phyloP scores from a whole-genome alignment of 2,329 filamentous ascomycete species.

The Penicillium hesseltinei region DNA sequence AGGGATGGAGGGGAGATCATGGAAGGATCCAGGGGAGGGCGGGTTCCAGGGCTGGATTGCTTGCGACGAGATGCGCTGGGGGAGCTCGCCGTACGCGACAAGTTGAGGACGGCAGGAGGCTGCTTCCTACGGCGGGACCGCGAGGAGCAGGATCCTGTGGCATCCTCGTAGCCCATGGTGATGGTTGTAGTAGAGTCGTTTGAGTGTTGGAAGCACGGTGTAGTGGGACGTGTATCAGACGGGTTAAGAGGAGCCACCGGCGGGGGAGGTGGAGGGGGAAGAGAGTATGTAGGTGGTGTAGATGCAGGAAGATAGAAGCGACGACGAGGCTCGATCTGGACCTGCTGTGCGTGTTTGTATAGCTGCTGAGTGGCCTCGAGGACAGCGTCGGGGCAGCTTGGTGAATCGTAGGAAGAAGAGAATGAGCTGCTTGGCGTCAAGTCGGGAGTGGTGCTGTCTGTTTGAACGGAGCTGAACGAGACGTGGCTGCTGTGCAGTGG shows the following conservation, averaged over 20 bases:
- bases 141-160: constrained; percentile 27
- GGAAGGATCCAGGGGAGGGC: constrained; percentile 36
- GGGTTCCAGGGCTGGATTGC: constrained; percentile 22
- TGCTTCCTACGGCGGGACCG: constrained; percentile 32
- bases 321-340: constrained; percentile 15
- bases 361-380: constrained; percentile 31
- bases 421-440: constrained; percentile 42
- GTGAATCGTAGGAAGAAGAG: constrained; percentile 37
- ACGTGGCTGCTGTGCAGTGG: constrained; percentile 31
- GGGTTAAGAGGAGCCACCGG: constrained; percentile 25
- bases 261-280: constrained; percentile 23
- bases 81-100: constrained; percentile 23
- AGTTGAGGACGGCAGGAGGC: constrained; percentile 32
- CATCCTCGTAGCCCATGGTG: constrained; percentile 31
- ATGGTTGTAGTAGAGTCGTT: constrained; percentile 31
- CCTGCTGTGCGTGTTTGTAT: constrained; percentile 24
- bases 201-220: constrained; percentile 13
- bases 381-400: constrained; percentile 29
- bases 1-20: constrained; percentile 41
- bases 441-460: constrained; percentile 34
- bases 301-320: constrained; percentile 29
- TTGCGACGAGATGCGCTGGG: constrained; percentile 23
- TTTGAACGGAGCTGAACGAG: constrained; percentile 36
- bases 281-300: constrained; percentile 22
- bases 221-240: constrained; percentile 24